Percentiles rank a stretch among this genome's conserved stretches.
Evolutionary conservation across 352 stramenopile genomes (phyloP).

Genomic region (Pythium insidiosum): DNA sequence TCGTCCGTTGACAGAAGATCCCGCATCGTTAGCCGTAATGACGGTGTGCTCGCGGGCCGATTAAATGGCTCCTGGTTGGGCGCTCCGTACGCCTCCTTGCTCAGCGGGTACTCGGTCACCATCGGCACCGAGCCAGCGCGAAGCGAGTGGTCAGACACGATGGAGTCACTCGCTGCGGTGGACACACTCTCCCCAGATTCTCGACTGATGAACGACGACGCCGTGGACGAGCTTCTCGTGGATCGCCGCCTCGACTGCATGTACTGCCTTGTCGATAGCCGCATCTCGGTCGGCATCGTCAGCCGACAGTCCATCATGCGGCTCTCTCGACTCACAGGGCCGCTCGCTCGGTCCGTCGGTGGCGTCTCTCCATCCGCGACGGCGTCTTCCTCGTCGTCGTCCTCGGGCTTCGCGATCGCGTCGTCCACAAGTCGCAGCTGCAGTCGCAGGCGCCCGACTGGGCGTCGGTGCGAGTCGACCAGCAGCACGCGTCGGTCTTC

Average conservation of each 20-base stretch:
- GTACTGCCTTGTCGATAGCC: no score
- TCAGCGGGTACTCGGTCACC: background rate
- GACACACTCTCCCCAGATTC: slow-evolving; percentile 9
- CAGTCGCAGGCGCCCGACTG: slow-evolving; percentile 50
- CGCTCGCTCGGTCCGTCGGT: no score
- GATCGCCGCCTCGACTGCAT: no score
- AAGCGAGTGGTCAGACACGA: slow-evolving; percentile 13
- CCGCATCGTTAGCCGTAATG: background rate
- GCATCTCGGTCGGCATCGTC: background rate
- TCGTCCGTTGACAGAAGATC: no score
- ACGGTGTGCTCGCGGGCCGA: background rate
- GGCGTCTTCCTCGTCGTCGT: background rate
- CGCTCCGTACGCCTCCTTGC: no score
- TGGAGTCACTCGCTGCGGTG: slow-evolving; percentile 14
- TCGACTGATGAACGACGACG: no score
- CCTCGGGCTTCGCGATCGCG: background rate
- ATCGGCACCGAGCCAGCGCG: background rate
- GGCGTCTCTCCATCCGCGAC: no score
- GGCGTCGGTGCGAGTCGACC: slow-evolving; percentile 31
- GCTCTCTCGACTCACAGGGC: no score
- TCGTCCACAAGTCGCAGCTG: slow-evolving; percentile 30
- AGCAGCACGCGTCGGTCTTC: slow-evolving; percentile 58
- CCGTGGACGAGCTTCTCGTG: slow-evolving; percentile 10
- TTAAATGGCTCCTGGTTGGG: no score
- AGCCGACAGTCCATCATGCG: background rate